Base-by-base conservation (phyloP, 2,329 filamentous ascomycete genomes). In the Pestalotiopsis sp. region DNA sequence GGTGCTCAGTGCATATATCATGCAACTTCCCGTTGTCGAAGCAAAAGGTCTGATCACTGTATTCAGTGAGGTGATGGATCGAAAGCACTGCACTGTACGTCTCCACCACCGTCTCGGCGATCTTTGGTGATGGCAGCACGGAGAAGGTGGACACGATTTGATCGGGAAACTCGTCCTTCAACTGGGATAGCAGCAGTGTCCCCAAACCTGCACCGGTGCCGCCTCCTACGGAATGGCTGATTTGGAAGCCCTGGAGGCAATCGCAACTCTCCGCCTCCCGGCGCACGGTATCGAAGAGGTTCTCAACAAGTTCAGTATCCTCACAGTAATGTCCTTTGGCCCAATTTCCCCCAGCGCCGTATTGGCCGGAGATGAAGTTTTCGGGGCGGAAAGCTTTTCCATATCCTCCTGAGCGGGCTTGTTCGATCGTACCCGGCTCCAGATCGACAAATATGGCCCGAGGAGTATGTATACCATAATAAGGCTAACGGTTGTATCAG, bases 91-190 rank as follows among this genome's bases (percentile, higher is more conserved):
- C 96, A 87, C 99, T 99, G 91, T 99, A 99, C 76, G 96, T 96
- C 90, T 99, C 96, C 79, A 99, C 96, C 79, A 99, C 96, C 80
- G 96, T 99, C 84, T 99, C 96, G 72, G 96, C 98, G 79, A 99
- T 96, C 92, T 98, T 99, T 82, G 96, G 96, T 61, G 96, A 98
- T 79, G 96, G 96, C 72, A 98, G 92, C 79, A 99, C 96, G 78
- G 96, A 98, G 91, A 98, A 99, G 74, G 96, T 99, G 76, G 96
- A 95, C 96, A 98, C 98, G 95, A 99, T 99, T 81, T 96, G 94
- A 89, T 99, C 96, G 81, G 96, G 96, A 88, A 98, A 98, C 87
- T 98, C 96, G 88, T 99, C 96, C 79, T 96, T 95, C 84, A 98
- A 98, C 93, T 98, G 98, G 88, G 95, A 97, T 90, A 98, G 98